A percentile compares a stretch with the other conserved stretches of the same genome.
Conservation (phyloP, 495 filamentous ascomycete species). For the Penicillium pancosmium region DNA sequence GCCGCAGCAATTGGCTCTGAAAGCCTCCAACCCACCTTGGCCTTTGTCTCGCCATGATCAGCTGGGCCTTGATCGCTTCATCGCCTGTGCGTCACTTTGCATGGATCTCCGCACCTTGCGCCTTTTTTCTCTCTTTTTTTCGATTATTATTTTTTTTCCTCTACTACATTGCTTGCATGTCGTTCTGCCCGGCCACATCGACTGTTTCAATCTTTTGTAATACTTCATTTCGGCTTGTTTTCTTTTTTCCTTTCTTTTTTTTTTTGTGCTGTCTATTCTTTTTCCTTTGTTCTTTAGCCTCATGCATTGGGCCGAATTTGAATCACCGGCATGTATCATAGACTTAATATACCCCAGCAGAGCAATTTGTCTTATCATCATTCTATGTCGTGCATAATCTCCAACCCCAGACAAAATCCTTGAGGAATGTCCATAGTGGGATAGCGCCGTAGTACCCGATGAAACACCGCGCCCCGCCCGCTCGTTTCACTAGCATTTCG, state of each 20-base stretch:
- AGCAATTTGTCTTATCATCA: constrained; percentile 35
- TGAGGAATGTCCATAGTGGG: neutral
- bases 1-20: constrained; percentile 18
- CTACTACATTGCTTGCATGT: constrained; percentile 18
- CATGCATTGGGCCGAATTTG: constrained; percentile 30
- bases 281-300: constrained; percentile 20
- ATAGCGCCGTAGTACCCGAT: constrained; percentile 3
- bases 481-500: constrained; percentile 25
- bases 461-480: constrained; percentile 18
- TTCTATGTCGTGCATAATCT: constrained; percentile 26
- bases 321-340: constrained; percentile 49
- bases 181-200: constrained; percentile 20
- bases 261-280: constrained; percentile 2
- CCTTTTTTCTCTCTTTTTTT: constrained; percentile 4
- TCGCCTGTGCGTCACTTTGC: constrained; percentile 17
- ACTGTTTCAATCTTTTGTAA: constrained; percentile 22
- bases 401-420: constrained; percentile 4
- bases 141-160: constrained; percentile 18
- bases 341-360: constrained; percentile 51
- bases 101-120: constrained; percentile 11
- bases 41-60: constrained; percentile 10
- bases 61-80: constrained; percentile 11
- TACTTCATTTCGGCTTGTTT: constrained; percentile 15
- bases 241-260: constrained; percentile 5
- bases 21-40: neutral